Base-by-base conservation (phyloP, 139 green algal species). In the Ettlia oleoabundans region DNA sequence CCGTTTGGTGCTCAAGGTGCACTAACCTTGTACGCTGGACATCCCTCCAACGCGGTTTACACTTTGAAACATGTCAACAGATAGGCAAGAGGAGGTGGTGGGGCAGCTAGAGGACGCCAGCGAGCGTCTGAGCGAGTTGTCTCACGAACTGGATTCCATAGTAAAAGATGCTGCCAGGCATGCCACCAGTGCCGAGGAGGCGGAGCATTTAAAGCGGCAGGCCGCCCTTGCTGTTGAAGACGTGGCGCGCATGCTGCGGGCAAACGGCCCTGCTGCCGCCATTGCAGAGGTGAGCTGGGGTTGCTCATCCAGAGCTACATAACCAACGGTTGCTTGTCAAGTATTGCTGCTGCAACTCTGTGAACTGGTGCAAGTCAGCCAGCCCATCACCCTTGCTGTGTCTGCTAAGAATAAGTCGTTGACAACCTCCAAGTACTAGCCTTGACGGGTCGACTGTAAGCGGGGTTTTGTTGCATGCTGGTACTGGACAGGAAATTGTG, bases 401-500 rank as follows among this genome's bases (percentile, higher is more conserved):
- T n/a, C n/a, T n/a, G n/a, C n/a, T n/a, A n/a, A n/a, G n/a, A n/a
- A n/a, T n/a, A n/a, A n/a, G n/a, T n/a, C n/a, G n/a, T n/a, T n/a
- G n/a, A n/a, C n/a, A n/a, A n/a, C n/a, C n/a, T n/a, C n/a, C n/a
- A n/a, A n/a, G n/a, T n/a, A n/a, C n/a, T n/a, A 58, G 47, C 47
- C 5, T n/a, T 18, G 6, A 15, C 5, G 1, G 21, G 71, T n/a
- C n/a, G n/a, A n/a, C n/a, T n/a, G n/a, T n/a, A n/a, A n/a, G n/a
- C n/a, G n/a, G n/a, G n/a, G n/a, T n/a, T n/a, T n/a, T n/a, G n/a
- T n/a, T n/a, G n/a, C n/a, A n/a, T n/a, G n/a, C n/a, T n/a, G n/a
- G n/a, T n/a, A n/a, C n/a, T n/a, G n/a, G n/a, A n/a, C 71, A 80
- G 73, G 73, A 80, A 35, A 68, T 69, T 3, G 73, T 68, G 2